These are phyloP conservation scores for Capsicum baccatum DNA, from an alignment of 257 asterid species.

Conservation along the genomic window DNA sequence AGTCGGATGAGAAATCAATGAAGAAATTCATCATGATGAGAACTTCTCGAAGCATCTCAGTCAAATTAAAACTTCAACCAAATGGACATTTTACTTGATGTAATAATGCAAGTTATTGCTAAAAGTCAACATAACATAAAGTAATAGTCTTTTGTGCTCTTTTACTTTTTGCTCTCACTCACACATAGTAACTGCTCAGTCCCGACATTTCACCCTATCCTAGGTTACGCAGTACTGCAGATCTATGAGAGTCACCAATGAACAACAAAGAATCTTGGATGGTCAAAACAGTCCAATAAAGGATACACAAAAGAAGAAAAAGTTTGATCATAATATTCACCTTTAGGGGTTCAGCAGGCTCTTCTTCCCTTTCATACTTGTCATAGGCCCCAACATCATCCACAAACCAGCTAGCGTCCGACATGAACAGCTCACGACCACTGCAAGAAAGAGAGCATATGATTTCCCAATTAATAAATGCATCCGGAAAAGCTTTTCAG, in stretches of 20 bases:
- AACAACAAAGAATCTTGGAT: neutral
- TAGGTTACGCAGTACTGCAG: neutral
- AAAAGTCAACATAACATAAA: neutral
- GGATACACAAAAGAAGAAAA: neutral
- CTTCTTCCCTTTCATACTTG: conserved; percentile 68
- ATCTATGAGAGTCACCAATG: neutral
- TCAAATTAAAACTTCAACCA: neutral
- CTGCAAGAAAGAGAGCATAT: conserved; percentile 46
- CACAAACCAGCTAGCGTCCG: conserved; percentile 77
- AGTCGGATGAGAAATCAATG: neutral
- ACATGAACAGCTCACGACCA: conserved; percentile 90
- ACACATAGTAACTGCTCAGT: neutral
- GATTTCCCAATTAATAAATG: conserved; percentile 30
- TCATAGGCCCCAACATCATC: conserved; percentile 90
- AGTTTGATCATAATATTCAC: conserved; percentile 37
- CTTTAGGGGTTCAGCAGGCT: conserved; percentile 41
- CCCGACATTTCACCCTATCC: neutral
- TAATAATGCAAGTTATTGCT: neutral
- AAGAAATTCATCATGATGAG: conserved; percentile 9
- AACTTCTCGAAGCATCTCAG: neutral
- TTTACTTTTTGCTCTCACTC: neutral
- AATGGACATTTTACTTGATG: neutral
- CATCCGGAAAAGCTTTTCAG: neutral
- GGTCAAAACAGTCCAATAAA: neutral
- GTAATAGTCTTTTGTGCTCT: neutral